These are phyloP conservation scores for Calendula officinalis DNA, from an alignment of 129 eudicot species.

Conservation along the genomic window DNA sequence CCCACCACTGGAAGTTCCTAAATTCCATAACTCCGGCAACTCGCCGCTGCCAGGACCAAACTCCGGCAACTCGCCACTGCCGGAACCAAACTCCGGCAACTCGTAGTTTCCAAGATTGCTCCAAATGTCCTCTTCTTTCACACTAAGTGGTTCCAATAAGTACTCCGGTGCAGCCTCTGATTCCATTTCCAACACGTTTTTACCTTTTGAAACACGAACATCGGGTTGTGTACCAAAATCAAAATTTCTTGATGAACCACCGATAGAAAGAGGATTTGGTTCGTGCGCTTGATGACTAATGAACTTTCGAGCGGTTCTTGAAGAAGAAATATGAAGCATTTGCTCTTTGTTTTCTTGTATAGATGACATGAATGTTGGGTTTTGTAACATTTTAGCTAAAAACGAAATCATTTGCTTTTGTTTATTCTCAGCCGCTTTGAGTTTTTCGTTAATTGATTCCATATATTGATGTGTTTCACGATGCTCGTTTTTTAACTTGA, in stretches of 20 bases:
- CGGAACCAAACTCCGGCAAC: constrained; percentile 50
- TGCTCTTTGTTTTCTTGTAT: constrained; percentile 37
- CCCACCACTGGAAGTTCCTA: constrained; percentile 45
- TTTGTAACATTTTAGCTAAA: constrained; percentile 59
- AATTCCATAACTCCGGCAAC: constrained; percentile 58
- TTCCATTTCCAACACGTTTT: constrained; percentile 24
- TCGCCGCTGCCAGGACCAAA: constrained; percentile 43
- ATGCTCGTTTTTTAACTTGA: constrained; percentile 65
- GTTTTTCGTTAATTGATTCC: constrained; percentile 58
- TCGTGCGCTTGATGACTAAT: constrained; percentile 52
- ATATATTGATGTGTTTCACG: constrained; percentile 51
- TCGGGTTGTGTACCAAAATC: constrained; percentile 19
- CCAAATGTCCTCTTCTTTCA: constrained; percentile 59
- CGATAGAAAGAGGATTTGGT: constrained; percentile 18
- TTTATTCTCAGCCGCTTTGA: constrained; percentile 64
- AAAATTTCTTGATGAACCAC: neutral
- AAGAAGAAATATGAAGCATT: constrained; percentile 28
- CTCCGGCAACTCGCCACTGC: constrained; percentile 40
- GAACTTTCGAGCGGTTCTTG: constrained; percentile 49
- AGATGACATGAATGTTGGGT: constrained; percentile 51
- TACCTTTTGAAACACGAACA: constrained; percentile 41
- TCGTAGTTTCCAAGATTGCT: constrained; percentile 42
- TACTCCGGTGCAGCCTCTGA: constrained; percentile 37
- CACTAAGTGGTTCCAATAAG: constrained; percentile 29
- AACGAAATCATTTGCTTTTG: constrained; percentile 84